phyloP scores from a whole-genome alignment of 768 basidiomycete genomes.

The Nidularia pulvinata region DNA sequence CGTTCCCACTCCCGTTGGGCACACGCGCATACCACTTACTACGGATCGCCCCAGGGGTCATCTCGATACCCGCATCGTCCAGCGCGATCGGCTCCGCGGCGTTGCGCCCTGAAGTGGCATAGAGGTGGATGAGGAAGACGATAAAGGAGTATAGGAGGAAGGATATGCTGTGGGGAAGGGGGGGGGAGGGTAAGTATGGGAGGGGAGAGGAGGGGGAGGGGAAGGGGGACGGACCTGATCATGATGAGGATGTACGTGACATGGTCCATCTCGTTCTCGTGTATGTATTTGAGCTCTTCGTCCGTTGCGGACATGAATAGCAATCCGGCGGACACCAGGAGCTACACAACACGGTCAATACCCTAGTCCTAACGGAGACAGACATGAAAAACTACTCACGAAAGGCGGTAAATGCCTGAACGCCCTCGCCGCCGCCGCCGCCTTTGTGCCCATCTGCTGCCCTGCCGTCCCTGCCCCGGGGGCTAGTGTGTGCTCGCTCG shows the following conservation, averaged over 20 bases:
- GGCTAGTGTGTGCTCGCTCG: constrained; percentile 70
- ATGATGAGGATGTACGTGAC: constrained; percentile 89
- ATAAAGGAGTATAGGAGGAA: constrained; percentile 81
- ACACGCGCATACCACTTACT: constrained; percentile 71
- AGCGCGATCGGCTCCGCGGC: constrained; percentile 22
- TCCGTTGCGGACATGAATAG: constrained; percentile 95
- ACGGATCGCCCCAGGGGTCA: constrained; percentile 16
- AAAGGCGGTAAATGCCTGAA: constrained; percentile 92
- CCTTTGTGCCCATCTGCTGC: constrained; percentile 6
- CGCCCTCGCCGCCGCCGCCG: constrained; percentile 42
- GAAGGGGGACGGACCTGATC: constrained; percentile 54
- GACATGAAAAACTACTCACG: constrained; percentile 51
- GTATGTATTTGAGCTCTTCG: constrained; percentile 77
- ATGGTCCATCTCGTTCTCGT: constrained; percentile 82
- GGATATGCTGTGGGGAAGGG: constrained; percentile 48
- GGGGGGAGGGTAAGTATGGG: constrained; percentile 1
- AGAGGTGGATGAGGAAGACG: constrained; percentile 69
- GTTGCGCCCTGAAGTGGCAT: constrained; percentile 61
- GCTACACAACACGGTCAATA: constrained; percentile 30
- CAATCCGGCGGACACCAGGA: constrained; percentile 76
- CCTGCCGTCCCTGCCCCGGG: constrained; percentile 19
- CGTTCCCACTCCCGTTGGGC: constrained; percentile 23
- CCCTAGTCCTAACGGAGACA: too few species aligned
- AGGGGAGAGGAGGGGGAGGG: not conserved
- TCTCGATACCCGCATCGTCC: constrained; percentile 19